Percentiles rank a stretch among this genome's conserved stretches.
Conservation (phyloP, 805 yeast species). For the Lipomyces starkeyi region DNA sequence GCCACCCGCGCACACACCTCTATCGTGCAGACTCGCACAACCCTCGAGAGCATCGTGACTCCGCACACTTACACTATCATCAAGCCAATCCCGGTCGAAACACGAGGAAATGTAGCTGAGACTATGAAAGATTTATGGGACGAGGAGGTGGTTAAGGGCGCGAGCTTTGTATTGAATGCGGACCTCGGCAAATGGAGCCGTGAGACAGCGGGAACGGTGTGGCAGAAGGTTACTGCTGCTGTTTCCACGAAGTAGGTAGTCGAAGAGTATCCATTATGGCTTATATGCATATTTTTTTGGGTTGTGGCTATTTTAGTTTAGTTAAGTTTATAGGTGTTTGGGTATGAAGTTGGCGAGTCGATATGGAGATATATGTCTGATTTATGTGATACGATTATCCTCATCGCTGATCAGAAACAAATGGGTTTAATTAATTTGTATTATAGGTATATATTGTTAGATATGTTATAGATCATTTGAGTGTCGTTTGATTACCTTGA, state of each 20-base stretch:
- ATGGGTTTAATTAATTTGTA: not conserved
- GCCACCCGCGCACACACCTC: constrained; percentile 55
- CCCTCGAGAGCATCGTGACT: constrained; percentile 50
- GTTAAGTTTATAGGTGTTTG: not conserved
- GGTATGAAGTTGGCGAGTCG: not conserved
- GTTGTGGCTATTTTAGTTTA: not conserved
- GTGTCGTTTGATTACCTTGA: not conserved
- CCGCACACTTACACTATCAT: constrained; percentile 15
- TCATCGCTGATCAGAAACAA: not conserved
- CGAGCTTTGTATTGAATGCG: constrained; percentile 57
- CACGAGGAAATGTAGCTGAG: constrained; percentile 57
- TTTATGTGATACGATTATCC: not conserved
- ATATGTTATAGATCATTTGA: not conserved
- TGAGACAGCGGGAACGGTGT: constrained; percentile 3
- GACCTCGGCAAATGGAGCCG: constrained; percentile 19
- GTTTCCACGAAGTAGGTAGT: not conserved
- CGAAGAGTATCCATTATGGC: not conserved
- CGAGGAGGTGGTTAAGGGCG: constrained; percentile 67
- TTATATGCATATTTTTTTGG: not conserved
- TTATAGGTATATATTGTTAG: not conserved
- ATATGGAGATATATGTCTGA: not conserved
- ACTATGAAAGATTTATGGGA: constrained; percentile 82
- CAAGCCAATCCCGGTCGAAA: constrained; percentile 37
- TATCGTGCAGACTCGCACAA: constrained; percentile 55
- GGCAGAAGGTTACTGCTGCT: constrained; percentile 7